Conservation (phyloP, 345 rosid genomes). For the Populus nigra region DNA sequence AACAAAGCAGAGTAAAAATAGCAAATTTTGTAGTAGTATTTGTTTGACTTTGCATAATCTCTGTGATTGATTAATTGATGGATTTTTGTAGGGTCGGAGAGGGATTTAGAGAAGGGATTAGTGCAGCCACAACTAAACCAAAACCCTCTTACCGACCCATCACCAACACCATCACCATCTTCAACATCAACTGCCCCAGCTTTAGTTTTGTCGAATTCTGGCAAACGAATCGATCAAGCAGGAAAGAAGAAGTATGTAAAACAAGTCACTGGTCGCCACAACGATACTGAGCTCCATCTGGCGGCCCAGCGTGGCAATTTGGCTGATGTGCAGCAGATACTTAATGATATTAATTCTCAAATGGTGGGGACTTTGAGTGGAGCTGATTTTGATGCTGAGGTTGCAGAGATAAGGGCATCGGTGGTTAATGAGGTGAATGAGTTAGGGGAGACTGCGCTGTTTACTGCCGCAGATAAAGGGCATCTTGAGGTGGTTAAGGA, state of each 20-base stretch:
- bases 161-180: constrained; percentile 77
- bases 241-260: constrained; percentile 90
- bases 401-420: constrained; percentile 74
- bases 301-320: constrained; percentile 88
- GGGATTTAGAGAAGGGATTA: constrained; percentile 67
- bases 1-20: neutral
- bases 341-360: constrained; percentile 65
- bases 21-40: neutral
- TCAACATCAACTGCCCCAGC: constrained; percentile 78
- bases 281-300: constrained; percentile 82
- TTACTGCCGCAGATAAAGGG: constrained; percentile 87
- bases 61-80: constrained; percentile 4
- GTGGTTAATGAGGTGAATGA: constrained; percentile 92
- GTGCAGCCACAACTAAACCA: constrained; percentile 36
- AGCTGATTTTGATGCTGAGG: constrained; percentile 69
- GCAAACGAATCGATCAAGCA: constrained; percentile 88
- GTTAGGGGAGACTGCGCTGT: constrained; percentile 84
- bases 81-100: constrained; percentile 45
- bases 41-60: neutral
- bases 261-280: constrained; percentile 88
- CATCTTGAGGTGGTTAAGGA: constrained; percentile 87
- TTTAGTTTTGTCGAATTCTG: constrained; percentile 69
- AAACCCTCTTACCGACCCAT: constrained; percentile 44
- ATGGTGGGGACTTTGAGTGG: constrained; percentile 66
- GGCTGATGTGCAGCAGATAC: constrained; percentile 68